Percentiles rank a stretch among this genome's conserved stretches.
phyloP scores from a whole-genome alignment of 1,139 yeast species.

The Insectozyma bohioensis region DNA sequence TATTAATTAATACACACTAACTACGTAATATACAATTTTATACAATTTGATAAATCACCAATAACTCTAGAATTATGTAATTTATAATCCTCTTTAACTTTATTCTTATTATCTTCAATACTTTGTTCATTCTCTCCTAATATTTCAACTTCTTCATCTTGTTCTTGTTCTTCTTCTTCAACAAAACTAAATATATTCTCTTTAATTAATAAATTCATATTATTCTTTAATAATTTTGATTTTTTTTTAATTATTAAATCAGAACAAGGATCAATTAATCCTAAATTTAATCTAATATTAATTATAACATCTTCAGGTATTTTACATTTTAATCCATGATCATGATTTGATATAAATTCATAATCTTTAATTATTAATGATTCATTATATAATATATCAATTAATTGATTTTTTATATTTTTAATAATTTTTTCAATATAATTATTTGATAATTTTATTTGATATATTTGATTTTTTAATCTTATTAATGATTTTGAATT shows the following conservation, averaged over 20 bases:
- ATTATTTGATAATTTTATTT: constrained; percentile 11
- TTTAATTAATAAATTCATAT: neutral
- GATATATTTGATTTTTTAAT: constrained; percentile 11
- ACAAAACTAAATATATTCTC: neutral
- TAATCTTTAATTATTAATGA: neutral
- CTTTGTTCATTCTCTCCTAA: constrained; percentile 4
- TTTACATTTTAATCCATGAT: constrained; percentile 1
- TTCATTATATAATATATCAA: constrained; percentile 6
- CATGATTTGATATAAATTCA: neutral
- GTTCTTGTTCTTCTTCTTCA: constrained; percentile 4
- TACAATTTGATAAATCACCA: constrained; percentile 14
- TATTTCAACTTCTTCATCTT: too few relatives aligned
- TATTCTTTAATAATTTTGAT: constrained; percentile 1
- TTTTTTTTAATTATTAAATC: constrained; percentile 1
- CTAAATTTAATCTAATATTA: constrained; percentile 2
- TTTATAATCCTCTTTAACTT: constrained; percentile 1
- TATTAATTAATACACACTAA: too few relatives aligned
- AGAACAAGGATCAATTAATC: neutral
- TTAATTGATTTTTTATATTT: constrained; percentile 7
- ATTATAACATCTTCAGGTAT: constrained; percentile 2
- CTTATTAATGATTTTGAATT: constrained; percentile 15
- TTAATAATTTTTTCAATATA: constrained; percentile 8
- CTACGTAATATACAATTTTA: constrained; percentile 11
- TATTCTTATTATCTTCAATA: neutral
- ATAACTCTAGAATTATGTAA: constrained; percentile 6